Conservation (phyloP, 208 protist genomes). For the Zelonia costaricensis region DNA sequence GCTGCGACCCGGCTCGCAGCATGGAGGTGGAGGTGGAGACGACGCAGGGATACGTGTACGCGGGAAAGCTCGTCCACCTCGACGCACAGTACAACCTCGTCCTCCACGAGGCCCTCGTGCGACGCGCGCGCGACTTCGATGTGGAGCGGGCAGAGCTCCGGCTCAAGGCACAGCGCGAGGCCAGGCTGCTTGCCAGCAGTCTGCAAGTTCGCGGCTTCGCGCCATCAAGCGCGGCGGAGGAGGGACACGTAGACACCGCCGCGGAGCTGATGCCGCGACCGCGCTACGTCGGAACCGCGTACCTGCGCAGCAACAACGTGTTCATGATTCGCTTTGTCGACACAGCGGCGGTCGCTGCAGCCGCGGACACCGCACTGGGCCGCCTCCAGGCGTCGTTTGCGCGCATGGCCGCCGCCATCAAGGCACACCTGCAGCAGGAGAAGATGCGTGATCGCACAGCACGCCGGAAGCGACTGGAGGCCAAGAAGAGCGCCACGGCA, state of each 20-base stretch:
- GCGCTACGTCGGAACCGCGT: constrained; percentile 65
- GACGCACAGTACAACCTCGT: constrained; percentile 82
- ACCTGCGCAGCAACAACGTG: constrained; percentile 77
- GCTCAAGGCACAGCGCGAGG: constrained; percentile 16
- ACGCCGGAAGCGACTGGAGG: constrained; percentile 52
- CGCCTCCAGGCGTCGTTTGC: constrained; percentile 28
- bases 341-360: background rate
- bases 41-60: constrained; percentile 82
- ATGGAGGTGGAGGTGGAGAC: constrained; percentile 82
- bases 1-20: background rate
- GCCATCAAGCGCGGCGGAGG: background rate
- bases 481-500: constrained; percentile 19
- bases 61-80: constrained; percentile 56
- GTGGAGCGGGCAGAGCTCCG: constrained; percentile 43
- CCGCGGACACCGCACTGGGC: background rate
- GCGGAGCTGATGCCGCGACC: constrained; percentile 43
- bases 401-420: constrained; percentile 45
- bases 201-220: constrained; percentile 6
- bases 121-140: constrained; percentile 66
- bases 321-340: constrained; percentile 67
- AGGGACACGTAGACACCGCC: background rate
- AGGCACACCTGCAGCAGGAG: constrained; percentile 44
- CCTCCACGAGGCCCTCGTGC: constrained; percentile 54
- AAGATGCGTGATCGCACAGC: constrained; percentile 60
- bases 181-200: constrained; percentile 16